Evolutionary conservation across 2,329 filamentous ascomycete species (phyloP), one percentile per base, ranked within the genome.

Genomic region (Helicocarpus griseus): DNA sequence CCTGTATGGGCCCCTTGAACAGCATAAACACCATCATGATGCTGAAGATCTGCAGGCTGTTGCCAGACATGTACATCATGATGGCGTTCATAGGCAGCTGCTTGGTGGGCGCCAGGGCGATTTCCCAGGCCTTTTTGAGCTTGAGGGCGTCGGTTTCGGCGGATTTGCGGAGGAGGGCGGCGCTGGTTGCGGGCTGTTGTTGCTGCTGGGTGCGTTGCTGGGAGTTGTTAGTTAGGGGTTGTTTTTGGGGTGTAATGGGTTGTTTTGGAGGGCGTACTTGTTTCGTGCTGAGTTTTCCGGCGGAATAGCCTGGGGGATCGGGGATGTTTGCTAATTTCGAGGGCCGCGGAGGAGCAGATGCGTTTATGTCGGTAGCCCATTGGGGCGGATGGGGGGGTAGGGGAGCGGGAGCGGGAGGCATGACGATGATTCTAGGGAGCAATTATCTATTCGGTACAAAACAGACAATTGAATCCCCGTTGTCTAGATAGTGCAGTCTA

Each of bases 11-110:
- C 59, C 87, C 94, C 77, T 97, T 97, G 79, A 98, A 98, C 43
- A 95, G 84, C 86, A 96, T 97, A 63, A 91, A 90, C 17, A 97
- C 91, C 90, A 97, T 98, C 89, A 97, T 97, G 72, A 98, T 97
- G 71, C 87, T 94, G 76, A 98, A 98, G 59, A 98, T 97, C 69
- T 98, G 93, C 44, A 98, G 81, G 55, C 88, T 89, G 74, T 97
- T 98, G 63, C 93, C 93, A 29, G 91, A 94, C 93, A 98, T 98
- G 79, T 98, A 98, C 89, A 97, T 97, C 84, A 96, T 96, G 68
- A 98, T 91, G 57, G 85, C 90, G 52, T 94, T 97, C 93, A 98
- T 98, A 53, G 93, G 93, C 44, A 98, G 77, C 66, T 86, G 84
- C 75, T 98, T 98, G 56, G 93, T 85, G 0, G 93, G 93, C 2